Evolutionary conservation across 352 stramenopile species (phyloP).

Genomic region (Phytophthora quininea): DNA sequence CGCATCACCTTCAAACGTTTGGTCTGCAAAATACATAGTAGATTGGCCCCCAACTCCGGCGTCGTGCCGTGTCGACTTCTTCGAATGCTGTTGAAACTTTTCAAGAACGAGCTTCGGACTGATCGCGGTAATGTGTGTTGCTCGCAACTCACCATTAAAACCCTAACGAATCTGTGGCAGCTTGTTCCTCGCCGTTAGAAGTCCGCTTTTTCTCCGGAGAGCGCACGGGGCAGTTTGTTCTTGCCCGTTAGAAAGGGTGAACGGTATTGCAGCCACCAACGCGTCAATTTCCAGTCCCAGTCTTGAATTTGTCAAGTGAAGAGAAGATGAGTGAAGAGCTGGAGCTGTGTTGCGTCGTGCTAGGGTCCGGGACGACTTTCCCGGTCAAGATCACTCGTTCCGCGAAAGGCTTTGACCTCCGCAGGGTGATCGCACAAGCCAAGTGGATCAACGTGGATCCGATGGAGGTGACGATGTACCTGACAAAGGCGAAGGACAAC

Average conservation of each 20-base stretch:
- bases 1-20: background rate
- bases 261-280: no score
- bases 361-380: background rate
- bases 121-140: no score
- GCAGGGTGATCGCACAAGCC: background rate
- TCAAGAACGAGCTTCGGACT: no score
- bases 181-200: no score
- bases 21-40: slow-evolving; percentile 5
- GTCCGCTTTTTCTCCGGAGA: no score
- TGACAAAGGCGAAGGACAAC: background rate
- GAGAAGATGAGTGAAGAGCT: background rate
- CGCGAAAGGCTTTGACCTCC: background rate
- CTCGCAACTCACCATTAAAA: no score
- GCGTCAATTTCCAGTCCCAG: no score
- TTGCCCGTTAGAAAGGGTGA: no score
- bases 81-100: background rate
- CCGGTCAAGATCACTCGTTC: background rate
- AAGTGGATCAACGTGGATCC: background rate
- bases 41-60: background rate
- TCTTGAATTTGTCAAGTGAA: no score
- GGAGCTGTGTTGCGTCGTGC: background rate
- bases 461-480: background rate
- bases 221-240: no score
- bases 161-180: no score
- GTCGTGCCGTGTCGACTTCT: background rate